These are phyloP conservation scores for Chionographis japonica DNA, from an alignment of 106 monocot species.

Conservation along the genomic window DNA sequence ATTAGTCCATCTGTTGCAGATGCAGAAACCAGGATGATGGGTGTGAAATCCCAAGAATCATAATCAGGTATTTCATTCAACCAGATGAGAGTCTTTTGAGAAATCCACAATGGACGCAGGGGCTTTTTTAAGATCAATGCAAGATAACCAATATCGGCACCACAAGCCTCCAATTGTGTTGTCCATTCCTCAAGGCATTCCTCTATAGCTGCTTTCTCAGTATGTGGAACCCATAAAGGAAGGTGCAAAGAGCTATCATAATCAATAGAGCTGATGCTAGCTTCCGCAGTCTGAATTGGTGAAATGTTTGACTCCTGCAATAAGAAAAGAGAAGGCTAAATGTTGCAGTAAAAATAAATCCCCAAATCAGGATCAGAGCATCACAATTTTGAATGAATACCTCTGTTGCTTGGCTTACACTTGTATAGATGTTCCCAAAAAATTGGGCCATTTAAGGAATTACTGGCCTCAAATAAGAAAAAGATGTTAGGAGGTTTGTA, in stretches of 20 bases:
- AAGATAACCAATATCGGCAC: conserved; percentile 78
- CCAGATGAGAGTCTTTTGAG: conserved; percentile 83
- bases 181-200: conserved; percentile 64
- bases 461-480: too few species aligned
- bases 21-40: conserved; percentile 77
- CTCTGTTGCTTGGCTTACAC: too few species aligned
- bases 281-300: not conserved
- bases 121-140: conserved; percentile 56
- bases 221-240: conserved; percentile 73
- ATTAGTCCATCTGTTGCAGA: conserved; percentile 50
- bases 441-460: too few species aligned
- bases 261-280: not conserved
- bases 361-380: too few species aligned
- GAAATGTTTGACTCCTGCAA: conserved; percentile 13
- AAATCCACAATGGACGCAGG: conserved; percentile 88
- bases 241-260: conserved; percentile 91
- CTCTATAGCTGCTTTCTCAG: conserved; percentile 68
- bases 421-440: too few species aligned
- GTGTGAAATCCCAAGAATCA: conserved; percentile 86
- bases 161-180: conserved; percentile 51
- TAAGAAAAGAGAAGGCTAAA: too few species aligned
- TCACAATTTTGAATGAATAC: too few species aligned
- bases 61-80: conserved; percentile 82
- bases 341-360: too few species aligned
- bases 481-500: too few species aligned